Base-by-base conservation (phyloP, 495 filamentous ascomycete genomes). In the Xylaria acuta region DNA sequence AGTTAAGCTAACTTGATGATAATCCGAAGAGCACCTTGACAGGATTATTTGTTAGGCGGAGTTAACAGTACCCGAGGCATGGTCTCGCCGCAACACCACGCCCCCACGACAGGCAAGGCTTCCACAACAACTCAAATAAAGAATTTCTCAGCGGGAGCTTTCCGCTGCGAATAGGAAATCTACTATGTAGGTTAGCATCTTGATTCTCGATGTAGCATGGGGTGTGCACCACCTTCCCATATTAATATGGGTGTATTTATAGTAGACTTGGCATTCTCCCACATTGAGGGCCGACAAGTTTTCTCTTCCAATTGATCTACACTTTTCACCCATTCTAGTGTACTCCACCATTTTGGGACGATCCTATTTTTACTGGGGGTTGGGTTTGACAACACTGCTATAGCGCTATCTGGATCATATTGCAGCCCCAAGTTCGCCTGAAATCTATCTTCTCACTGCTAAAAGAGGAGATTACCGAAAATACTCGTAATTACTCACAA, bases 41-140 rank as follows among this genome's bases (percentile, higher is more conserved):
- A 7, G n/a, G 8, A 53, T 53, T 53, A 25, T 3, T 14, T 25
- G n/a, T 54, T 25, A 54, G 22, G 51, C 25, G 14, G 45, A 47
- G 51, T 36, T 59, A 18, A 18, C 32, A 34, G 18, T 59, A 7
- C 56, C 27, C 11, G 14, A 32, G 12, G 27, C 6, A 56, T 27
- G 25, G 7, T 32, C 22, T 54, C 51, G 51, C 51, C n/a, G 51
- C 9, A 54, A 54, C 51, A 54, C 7, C 8, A 32, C 27, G 27
- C n/a, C n/a, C n/a, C n/a, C n/a, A n/a, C n/a, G n/a, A 32, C 11
- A 56, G 14, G 4, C 5, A 3, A 54, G 30, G 14, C 12, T 2
- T 25, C 20, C 36, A 38, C n/a, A 63, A 41, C 20, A 63, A 63
- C 59, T 32, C 36, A 41, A 41, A 41, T 63, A 63, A 63, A 25